Conservation (phyloP, 345 rosid genomes). For the Citrus maxima region DNA sequence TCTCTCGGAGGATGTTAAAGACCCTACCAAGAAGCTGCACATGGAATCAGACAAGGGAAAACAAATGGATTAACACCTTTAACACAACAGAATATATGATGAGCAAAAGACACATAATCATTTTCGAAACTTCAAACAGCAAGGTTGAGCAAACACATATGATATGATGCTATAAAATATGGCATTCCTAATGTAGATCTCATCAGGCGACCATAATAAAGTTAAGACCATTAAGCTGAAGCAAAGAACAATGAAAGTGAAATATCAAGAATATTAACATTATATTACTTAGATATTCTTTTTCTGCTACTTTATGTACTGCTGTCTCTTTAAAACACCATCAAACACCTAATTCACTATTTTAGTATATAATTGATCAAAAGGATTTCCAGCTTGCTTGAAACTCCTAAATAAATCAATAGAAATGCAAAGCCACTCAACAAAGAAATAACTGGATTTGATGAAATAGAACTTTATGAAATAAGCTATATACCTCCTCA, state of each 20-base stretch:
- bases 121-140: background rate
- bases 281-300: background rate
- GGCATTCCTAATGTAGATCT: background rate
- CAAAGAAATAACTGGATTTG: background rate
- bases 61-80: background rate
- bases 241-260: background rate
- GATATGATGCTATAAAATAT: background rate
- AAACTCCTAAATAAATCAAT: background rate
- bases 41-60: background rate
- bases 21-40: conserved; percentile 40
- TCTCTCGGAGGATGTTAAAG: conserved; percentile 39
- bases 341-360: background rate
- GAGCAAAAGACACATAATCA: background rate
- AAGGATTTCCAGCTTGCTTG: background rate
- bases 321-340: too few species aligned
- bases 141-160: background rate
- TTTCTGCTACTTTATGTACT: background rate
- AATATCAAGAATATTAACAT: background rate
- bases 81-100: background rate
- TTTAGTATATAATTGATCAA: background rate
- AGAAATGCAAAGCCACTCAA: background rate
- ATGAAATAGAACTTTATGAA: background rate
- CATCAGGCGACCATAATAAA: background rate
- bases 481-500: conserved; percentile 57
- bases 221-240: background rate